phyloP scores from a whole-genome alignment of 148 eudicot genomes.

The Persicaria maculosa region DNA sequence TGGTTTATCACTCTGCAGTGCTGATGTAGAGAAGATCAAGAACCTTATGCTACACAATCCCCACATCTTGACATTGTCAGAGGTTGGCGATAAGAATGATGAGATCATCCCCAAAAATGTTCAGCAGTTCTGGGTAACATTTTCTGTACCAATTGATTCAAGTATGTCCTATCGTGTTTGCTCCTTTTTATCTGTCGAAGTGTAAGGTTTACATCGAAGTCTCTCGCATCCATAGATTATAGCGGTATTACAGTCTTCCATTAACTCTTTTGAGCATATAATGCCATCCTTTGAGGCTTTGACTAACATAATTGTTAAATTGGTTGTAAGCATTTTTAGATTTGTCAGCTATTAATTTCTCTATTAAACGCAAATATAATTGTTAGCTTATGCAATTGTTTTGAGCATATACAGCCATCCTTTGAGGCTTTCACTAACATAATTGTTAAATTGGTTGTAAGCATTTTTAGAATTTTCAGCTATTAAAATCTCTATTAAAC shows the following conservation, averaged over 20 bases:
- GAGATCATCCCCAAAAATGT: conserved; percentile 81
- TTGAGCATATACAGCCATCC: background rate
- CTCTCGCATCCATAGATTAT: background rate
- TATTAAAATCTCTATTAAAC: background rate
- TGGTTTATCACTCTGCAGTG: conserved; percentile 34
- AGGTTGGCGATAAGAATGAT: conserved; percentile 66
- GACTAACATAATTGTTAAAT: background rate
- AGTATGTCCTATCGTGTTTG: background rate
- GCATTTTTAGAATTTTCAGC: background rate
- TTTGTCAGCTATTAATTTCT: background rate
- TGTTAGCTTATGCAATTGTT: background rate
- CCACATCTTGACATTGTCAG: conserved; percentile 68
- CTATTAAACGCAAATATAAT: background rate
- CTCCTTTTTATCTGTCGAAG: background rate
- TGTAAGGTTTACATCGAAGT: background rate
- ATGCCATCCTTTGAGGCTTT: background rate
- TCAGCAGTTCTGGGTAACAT: conserved; percentile 77
- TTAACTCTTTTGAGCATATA: too few species aligned
- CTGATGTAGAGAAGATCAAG: conserved; percentile 87
- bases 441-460: background rate
- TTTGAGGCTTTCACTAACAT: background rate
- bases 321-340: background rate
- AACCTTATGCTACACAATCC: conserved; percentile 85
- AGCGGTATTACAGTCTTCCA: background rate
- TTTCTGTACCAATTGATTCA: background rate